These are phyloP conservation scores for Eucalyptus erythrocorys DNA, from an alignment of 345 rosid species.

Conservation along the genomic window DNA sequence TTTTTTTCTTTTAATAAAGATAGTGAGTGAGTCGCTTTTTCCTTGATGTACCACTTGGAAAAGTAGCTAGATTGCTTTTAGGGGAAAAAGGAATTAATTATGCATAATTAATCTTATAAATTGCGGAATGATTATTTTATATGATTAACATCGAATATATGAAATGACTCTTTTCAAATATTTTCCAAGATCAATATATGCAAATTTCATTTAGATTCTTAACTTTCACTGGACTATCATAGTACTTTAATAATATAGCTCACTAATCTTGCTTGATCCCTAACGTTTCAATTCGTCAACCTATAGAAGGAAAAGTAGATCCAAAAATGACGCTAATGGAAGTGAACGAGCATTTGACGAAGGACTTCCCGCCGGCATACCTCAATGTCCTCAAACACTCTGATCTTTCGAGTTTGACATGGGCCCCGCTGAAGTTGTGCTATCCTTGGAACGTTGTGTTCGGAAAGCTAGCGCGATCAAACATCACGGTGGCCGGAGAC, in stretches of 20 bases:
- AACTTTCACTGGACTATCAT: background rate
- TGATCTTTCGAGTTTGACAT: background rate
- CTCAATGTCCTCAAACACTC: constrained; percentile 1
- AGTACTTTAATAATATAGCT: background rate
- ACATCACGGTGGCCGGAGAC: too few relatives aligned
- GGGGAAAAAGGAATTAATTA: too few relatives aligned
- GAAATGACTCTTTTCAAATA: background rate
- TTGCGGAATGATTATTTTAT: too few relatives aligned
- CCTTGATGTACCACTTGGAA: background rate
- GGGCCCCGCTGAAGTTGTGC: too few relatives aligned
- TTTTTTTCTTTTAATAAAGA: background rate
- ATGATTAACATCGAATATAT: too few relatives aligned
- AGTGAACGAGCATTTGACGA: background rate
- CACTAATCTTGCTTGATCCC: background rate
- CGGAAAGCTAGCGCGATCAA: too few relatives aligned
- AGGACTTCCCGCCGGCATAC: constrained; percentile 3
- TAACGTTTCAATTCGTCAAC: background rate
- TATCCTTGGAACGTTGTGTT: too few relatives aligned
- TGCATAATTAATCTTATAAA: too few relatives aligned
- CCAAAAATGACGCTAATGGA: constrained; percentile 1
- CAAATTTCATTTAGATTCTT: background rate
- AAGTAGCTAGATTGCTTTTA: too few relatives aligned
- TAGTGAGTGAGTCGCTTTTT: background rate
- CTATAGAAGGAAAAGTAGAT: background rate
- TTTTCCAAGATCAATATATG: background rate